Base-by-base conservation (phyloP, 805 yeast species). In the Brettanomyces bruxellensis region DNA sequence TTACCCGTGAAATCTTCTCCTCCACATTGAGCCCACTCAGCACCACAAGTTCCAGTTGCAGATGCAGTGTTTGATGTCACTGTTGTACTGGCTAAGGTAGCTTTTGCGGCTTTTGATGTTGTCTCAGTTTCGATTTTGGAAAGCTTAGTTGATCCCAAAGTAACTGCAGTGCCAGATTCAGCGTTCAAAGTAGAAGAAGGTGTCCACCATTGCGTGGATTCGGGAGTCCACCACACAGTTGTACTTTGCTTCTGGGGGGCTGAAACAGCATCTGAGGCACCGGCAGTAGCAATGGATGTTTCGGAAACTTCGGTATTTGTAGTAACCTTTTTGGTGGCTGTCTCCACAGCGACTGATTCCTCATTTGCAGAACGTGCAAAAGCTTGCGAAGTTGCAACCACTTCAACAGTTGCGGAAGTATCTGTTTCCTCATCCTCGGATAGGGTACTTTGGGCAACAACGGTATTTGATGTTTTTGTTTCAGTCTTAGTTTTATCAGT, bases 1-100 rank as follows among this genome's bases (percentile, higher is more conserved):
- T 44, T 57, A 13, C 65, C 65, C 3, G 51, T 39, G 40, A 47
- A 61, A 38, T 49, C 62, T 2, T 40, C 40, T 23, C 65, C 65
- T 36, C 65, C 65, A 49, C 65, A 61, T 47, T 61, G 65, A 12
- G 48, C 62, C 49, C 57, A 61, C 1, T 52, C 62, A 9, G 58
- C 44, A 14, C 56, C 61, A 47, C 64, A 60, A 5, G 52, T 41
- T 13, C 51, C 50, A 34, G 52, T 25, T 5, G 47, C 41, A 22
- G 49, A 14, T 11, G 40, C 39, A 1, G 45, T 24, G n/a, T 44
- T 38, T 4, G 45, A 41, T 7, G 45, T 9, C 9, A 42, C 12
- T 37, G 45, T 35, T 24, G 40, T 18, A 5, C 42, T 41, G 25
- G 41, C 39, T 25, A 44, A 6, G 5, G 50, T 23, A 13, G 47